A percentile compares a stretch with the other conserved stretches of the same genome.
These are phyloP conservation scores for Trichoderma virens DNA, from an alignment of 495 filamentous ascomycete species.

Conservation along the genomic window DNA sequence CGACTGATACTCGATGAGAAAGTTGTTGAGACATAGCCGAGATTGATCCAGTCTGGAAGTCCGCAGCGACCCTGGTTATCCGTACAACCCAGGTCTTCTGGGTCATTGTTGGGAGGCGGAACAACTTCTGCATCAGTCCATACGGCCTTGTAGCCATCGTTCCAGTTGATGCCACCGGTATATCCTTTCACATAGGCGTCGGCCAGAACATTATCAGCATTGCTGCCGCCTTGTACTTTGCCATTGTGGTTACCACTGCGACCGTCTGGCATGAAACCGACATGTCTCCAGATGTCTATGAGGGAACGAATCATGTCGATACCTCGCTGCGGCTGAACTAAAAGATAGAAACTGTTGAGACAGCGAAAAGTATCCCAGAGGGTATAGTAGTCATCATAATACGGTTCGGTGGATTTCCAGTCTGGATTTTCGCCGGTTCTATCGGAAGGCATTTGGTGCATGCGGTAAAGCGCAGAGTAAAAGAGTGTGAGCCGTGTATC, in stretches of 20 bases:
- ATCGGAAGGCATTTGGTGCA: constrained; percentile 66
- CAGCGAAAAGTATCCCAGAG: constrained; percentile 52
- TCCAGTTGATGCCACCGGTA: constrained; percentile 53
- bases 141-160: constrained; percentile 62
- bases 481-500: constrained; percentile 46
- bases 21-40: constrained; percentile 57
- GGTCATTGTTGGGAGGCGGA: constrained; percentile 52
- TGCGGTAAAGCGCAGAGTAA: constrained; percentile 60
- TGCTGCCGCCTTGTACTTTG: constrained; percentile 61
- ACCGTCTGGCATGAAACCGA: constrained; percentile 58
- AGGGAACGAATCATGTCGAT: constrained; percentile 60
- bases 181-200: constrained; percentile 71
- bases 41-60: constrained; percentile 57
- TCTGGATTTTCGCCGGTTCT: constrained; percentile 63
- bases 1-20: constrained; percentile 55
- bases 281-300: constrained; percentile 63
- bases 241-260: constrained; percentile 66
- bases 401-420: constrained; percentile 60
- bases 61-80: constrained; percentile 66
- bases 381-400: constrained; percentile 52
- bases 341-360: constrained; percentile 53
- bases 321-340: constrained; percentile 55
- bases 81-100: constrained; percentile 50
- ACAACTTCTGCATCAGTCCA: constrained; percentile 57
- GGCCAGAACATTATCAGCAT: constrained; percentile 65